These are phyloP conservation scores for Zygoascus sp. DNA, from an alignment of 1,139 yeast species.

Conservation along the genomic window DNA sequence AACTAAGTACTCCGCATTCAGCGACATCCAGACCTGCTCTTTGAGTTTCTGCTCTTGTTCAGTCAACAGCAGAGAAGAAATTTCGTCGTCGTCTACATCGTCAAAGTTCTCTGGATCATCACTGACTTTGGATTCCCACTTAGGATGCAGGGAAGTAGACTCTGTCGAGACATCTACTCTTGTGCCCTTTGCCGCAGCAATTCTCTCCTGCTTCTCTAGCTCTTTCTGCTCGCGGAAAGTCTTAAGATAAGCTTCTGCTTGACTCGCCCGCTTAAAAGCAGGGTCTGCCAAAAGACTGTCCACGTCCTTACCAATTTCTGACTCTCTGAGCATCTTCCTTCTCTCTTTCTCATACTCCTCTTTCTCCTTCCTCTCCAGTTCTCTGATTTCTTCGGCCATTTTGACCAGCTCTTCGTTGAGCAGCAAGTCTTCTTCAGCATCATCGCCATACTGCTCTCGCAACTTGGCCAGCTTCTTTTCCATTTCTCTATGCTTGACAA, in stretches of 20 bases:
- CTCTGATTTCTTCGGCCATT: slow-evolving; percentile 14
- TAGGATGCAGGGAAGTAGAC: slow-evolving; percentile 1
- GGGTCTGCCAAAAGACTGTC: slow-evolving; percentile 23
- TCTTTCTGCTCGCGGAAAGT: slow-evolving; percentile 8
- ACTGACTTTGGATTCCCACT: slow-evolving; percentile 44
- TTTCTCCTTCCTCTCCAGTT: slow-evolving; percentile 10
- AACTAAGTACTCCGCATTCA: slow-evolving; percentile 77
- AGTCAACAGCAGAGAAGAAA: slow-evolving; percentile 54
- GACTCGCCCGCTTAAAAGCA: slow-evolving; percentile 13
- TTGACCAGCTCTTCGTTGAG: slow-evolving; percentile 12
- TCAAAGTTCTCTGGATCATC: slow-evolving; percentile 61
- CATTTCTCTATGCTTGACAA: slow-evolving; percentile 35
- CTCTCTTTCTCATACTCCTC: slow-evolving; percentile 16
- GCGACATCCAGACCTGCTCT: slow-evolving; percentile 81
- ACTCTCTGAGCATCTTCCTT: slow-evolving; percentile 21
- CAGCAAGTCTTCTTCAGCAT: slow-evolving; percentile 12
- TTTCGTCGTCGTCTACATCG: slow-evolving; percentile 80
- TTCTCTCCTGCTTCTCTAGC: slow-evolving; percentile 7
- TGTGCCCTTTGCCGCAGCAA: slow-evolving; percentile 24
- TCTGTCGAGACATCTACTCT: neutral
- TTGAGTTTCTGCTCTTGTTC: slow-evolving; percentile 65
- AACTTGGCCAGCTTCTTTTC: slow-evolving; percentile 22
- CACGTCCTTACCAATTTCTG: slow-evolving; percentile 20
- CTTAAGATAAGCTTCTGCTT: slow-evolving; percentile 4
- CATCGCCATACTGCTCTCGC: slow-evolving; percentile 16